Base-by-base conservation (phyloP, 2,329 filamentous ascomycete genomes). In the Chaetoscypha palmicola region DNA sequence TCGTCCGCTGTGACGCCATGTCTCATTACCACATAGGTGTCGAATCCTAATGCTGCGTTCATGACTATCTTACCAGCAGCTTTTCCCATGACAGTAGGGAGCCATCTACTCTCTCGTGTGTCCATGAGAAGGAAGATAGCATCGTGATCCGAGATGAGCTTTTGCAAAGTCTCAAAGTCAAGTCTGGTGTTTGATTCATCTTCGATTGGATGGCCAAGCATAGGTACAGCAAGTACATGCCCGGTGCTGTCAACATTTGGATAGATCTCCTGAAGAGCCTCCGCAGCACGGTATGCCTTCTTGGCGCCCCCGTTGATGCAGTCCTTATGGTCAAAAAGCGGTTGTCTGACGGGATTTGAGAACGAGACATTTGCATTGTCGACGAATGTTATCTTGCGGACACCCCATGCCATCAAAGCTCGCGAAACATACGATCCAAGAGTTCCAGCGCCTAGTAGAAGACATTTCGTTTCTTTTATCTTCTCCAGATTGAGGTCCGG, bases 51-150 rank as follows among this genome's bases (percentile, higher is more conserved):
- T 1, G 92, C 92, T 5, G 91, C 89, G 63, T 97, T 98, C 76
- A 98, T 83, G 19, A 98, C 91, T 51, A 97, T 87, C 68, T 98
- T 98, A 24, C 84, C 86, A 2, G 82, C 78, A 2, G 90, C 83
- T 65, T 97, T 98, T 31, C 85, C 91, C 82, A 98, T 95, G 12
- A 98, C 79, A 0, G 91, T 97, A 1, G 92, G 92, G 31, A 98
- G 71, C 92, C 92, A 98, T 52, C 92, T 75, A 36, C 87, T 92
- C 66, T 98, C 92, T 50, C 92, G 74, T 8, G 89, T 94, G 58
- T 97, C 91, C 88, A 97, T 95, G 3, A 98, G 76, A n/a, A 98
- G 71, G 62, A 98, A 98, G 20, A 98, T 81, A 14, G 77, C 90
- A 60, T 98, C 92, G 59, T 98, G 92, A 20, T 82, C 77, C 38